These are phyloP conservation scores for Trifolium dubium DNA, from an alignment of 306 rosid species.

Conservation along the genomic window DNA sequence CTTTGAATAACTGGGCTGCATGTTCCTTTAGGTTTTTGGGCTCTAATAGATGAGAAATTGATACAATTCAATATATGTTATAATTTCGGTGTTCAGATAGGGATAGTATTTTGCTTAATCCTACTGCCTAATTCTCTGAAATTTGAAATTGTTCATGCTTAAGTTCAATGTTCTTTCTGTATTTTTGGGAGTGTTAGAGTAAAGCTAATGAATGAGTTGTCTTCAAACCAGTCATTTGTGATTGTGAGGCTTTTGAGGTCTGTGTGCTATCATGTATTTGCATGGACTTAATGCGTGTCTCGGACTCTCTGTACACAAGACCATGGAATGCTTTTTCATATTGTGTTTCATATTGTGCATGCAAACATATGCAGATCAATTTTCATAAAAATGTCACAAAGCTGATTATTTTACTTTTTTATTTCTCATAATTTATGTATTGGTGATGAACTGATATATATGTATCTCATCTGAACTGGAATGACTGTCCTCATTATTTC, in stretches of 20 bases:
- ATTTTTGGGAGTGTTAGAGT: constrained; percentile 13
- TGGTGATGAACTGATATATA: constrained; percentile 11
- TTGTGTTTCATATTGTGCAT: not conserved
- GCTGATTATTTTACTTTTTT: not conserved
- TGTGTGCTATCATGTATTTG: not conserved
- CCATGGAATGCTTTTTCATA: constrained; percentile 27
- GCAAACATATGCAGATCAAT: not conserved
- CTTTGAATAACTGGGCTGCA: constrained; percentile 4
- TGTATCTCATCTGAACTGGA: constrained; percentile 10
- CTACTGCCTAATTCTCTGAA: constrained; percentile 2
- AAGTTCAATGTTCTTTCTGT: not conserved
- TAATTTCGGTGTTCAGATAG: not conserved
- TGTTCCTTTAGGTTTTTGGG: constrained; percentile 21
- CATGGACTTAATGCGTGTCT: constrained; percentile 20
- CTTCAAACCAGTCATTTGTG: constrained; percentile 20
- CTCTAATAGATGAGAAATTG: constrained; percentile 8
- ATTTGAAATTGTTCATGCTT: constrained; percentile 26
- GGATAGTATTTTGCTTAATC: constrained; percentile 51
- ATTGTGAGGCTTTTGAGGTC: constrained; percentile 18
- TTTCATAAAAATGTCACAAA: constrained; percentile 18
- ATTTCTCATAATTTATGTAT: constrained; percentile 6
- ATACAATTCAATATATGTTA: not conserved
- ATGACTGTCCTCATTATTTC: constrained; percentile 19
- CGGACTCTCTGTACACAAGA: not conserved
- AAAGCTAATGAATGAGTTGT: constrained; percentile 18